Evolutionary conservation across 176 grass and related monocot species (phyloP), one percentile per base, ranked within the genome.

Genomic region (Stipa capillata): DNA sequence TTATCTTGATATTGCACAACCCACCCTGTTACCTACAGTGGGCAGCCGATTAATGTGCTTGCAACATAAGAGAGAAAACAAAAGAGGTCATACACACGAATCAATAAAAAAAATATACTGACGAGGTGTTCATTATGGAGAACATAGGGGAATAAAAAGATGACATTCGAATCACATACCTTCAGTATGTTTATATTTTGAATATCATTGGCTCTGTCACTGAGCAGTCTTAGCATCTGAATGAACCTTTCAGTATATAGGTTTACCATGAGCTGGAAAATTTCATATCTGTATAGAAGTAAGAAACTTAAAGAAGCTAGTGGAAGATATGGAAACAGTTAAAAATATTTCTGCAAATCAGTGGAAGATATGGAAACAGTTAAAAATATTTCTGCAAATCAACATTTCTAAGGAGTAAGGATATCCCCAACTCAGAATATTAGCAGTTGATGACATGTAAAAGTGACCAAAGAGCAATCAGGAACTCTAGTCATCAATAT

Each of bases 221-320:
- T 93, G 55, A 96, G 90, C 72, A 99, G 90, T 76, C 92, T 91
- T 77, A 99, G 90, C 92, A 99, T 96, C 76, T 96, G 97, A 71
- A 93, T 89, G 54, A 93, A 99, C 74, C 90, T 96, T 79, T 96
- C 97, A 0, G 90, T 96, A 74, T 99, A 99, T 65, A 99, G 88
- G 86, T 99, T 99, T 69, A 99, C 90, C 86, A 93, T 87, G 76
- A 96, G 92, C 82, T 99, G 97, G 88, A 96, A 99, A 84, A 99
- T 96, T 83, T 96, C 97, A 74, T 99, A 99, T 91, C 97, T 99
- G 77, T 59, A 60, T 39, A 82, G 43, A 86, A 61, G 86, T 10
- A 89, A 65, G 41, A 79, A 78, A 65, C 59, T 56, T 53, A 32
- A 77, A 74, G 63, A 18, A 45, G 44, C 75, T 66, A 75, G 43